Conservation (phyloP, 1,284 basidiomycete genomes). For the Grifola frondosa region DNA sequence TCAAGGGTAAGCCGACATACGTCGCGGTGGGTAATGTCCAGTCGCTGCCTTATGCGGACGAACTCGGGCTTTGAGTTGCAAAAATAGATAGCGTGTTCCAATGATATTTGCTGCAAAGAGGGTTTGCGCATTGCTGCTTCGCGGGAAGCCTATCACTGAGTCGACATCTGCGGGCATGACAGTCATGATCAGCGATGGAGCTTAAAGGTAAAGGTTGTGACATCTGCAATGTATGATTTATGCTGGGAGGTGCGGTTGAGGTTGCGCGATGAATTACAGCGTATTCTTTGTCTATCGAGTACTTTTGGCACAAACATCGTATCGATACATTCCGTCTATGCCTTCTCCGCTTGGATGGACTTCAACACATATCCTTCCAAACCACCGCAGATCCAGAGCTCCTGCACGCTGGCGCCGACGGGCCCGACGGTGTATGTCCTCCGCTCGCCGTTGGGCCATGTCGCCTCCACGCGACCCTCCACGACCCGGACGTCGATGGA, state of each 20-base stretch:
- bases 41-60: slow-evolving; percentile 80
- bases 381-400: slow-evolving; percentile 83
- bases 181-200: no score
- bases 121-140: no score
- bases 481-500: slow-evolving; percentile 67
- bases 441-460: slow-evolving; percentile 39
- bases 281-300: no score
- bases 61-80: slow-evolving; percentile 62
- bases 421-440: slow-evolving; percentile 71
- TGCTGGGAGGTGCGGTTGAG: no score
- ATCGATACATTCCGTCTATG: slow-evolving; percentile 4
- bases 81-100: slow-evolving; percentile 23
- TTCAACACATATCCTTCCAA: slow-evolving; percentile 79
- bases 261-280: no score
- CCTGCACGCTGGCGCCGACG: slow-evolving; percentile 90
- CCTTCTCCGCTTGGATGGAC: slow-evolving; percentile 49
- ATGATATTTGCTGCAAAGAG: no score
- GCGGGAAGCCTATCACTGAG: no score
- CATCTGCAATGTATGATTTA: no score
- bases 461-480: slow-evolving; percentile 64
- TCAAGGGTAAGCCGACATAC: slow-evolving; percentile 78
- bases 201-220: no score
- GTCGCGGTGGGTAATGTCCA: slow-evolving; percentile 81
- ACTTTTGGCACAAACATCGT: neutral
- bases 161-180: no score